Evolutionary conservation across 2,329 filamentous ascomycete species (phyloP).

Genomic region (Penicillium psychrosexuale): DNA sequence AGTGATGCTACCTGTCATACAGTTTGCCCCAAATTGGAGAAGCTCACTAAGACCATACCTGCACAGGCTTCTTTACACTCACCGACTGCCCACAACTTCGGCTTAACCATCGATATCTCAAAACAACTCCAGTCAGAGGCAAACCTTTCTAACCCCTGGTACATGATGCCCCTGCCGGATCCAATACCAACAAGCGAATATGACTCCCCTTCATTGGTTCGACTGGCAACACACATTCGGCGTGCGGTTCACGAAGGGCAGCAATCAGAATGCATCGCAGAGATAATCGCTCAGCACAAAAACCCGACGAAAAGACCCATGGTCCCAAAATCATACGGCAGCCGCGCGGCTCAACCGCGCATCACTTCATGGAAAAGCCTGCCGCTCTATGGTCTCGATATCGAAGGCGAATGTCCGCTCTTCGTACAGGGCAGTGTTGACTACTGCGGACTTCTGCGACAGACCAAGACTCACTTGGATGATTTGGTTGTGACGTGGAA

Average conservation of each 20-base stretch:
- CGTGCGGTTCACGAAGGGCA: background rate
- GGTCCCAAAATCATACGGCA: slow-evolving; percentile 1
- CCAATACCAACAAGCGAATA: slow-evolving; percentile 5
- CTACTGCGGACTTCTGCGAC: slow-evolving; percentile 5
- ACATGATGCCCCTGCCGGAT: slow-evolving; percentile 7
- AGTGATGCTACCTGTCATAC: background rate
- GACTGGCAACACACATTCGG: slow-evolving; percentile 1
- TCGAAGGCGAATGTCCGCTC: slow-evolving; percentile 2
- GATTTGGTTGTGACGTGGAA: slow-evolving; percentile 11
- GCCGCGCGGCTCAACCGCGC: slow-evolving; percentile 3
- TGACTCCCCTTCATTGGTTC: background rate
- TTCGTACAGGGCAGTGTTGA: slow-evolving; percentile 7
- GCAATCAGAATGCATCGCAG: slow-evolving; percentile 4
- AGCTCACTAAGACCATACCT: background rate
- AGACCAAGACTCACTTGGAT: slow-evolving; percentile 3
- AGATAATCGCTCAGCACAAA: slow-evolving; percentile 1
- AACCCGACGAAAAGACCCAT: background rate
- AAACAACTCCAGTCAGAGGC: background rate
- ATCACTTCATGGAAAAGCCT: slow-evolving; percentile 5
- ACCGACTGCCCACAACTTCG: background rate
- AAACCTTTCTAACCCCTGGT: slow-evolving; percentile 4
- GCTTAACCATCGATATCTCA: slow-evolving; percentile 3
- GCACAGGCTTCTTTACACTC: slow-evolving; percentile 4
- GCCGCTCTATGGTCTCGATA: slow-evolving; percentile 3
- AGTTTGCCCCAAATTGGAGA: background rate